These are phyloP conservation scores for Hypsizygus marmoreus DNA, from an alignment of 768 basidiomycete species.

Conservation along the genomic window DNA sequence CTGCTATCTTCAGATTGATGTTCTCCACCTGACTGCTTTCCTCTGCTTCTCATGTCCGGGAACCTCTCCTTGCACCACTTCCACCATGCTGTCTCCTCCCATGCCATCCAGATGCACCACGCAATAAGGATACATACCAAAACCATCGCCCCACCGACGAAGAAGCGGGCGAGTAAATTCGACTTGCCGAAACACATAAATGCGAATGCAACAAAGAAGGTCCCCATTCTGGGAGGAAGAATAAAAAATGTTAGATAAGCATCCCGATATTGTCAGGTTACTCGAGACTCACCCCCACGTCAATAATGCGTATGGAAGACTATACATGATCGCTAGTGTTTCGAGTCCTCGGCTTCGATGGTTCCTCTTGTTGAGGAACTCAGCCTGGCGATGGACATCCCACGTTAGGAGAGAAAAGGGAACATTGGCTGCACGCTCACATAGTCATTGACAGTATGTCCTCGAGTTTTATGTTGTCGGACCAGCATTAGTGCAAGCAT, in stretches of 20 bases:
- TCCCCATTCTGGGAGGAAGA: slow-evolving; percentile 19
- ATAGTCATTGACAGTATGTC: slow-evolving; percentile 29
- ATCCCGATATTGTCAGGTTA: neutral
- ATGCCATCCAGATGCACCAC: slow-evolving; percentile 26
- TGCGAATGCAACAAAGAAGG: slow-evolving; percentile 26
- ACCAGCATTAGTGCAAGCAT: slow-evolving; percentile 44
- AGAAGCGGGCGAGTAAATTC: slow-evolving; percentile 11
- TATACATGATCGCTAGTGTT: slow-evolving; percentile 8
- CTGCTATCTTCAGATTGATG: no score
- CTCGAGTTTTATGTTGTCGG: slow-evolving; percentile 39
- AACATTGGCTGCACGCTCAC: no score
- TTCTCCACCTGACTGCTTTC: no score
- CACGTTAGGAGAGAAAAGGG: no score
- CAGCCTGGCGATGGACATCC: no score
- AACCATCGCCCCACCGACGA: slow-evolving; percentile 15
- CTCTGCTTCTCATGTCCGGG: no score
- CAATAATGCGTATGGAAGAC: slow-evolving; percentile 11
- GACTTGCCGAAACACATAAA: slow-evolving; percentile 27
- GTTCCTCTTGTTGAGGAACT: no score
- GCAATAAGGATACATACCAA: slow-evolving; percentile 17
- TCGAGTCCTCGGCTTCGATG: slow-evolving; percentile 4
- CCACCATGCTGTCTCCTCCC: slow-evolving; percentile 15
- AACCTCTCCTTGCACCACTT: no score
- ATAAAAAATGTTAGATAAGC: neutral
- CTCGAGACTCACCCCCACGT: slow-evolving; percentile 20